Base-by-base conservation (phyloP, 352 stramenopile species). In the Phytophthora colocasiae region DNA sequence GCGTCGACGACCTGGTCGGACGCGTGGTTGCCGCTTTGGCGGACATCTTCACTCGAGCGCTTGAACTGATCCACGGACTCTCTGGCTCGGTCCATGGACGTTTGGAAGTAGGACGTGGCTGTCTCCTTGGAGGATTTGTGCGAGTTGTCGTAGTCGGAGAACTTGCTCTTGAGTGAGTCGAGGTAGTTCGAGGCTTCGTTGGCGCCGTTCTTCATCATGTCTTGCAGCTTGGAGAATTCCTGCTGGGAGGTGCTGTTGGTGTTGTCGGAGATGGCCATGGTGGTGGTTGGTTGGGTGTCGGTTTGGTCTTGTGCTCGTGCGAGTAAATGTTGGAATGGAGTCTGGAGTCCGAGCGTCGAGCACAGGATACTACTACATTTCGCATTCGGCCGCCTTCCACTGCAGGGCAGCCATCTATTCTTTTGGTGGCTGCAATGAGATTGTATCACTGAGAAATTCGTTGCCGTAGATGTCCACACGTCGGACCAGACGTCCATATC, bases 101-200 rank as follows among this genome's bases (percentile, higher is more conserved):
- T 15, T 45, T 81, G 58, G 40, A 85, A 76, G 53, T 70, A 81
- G 22, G 71, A 64, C 38, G 72, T 71, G 45, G 72, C 51, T 26
- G 70, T 73, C 31, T 81, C 73, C 15, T 61, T 65, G 4, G 71
- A 71, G 0, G 69, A 67, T 19, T 74, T 69, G 72, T 86, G 52
- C 17, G 75, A 62, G 14, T 58, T 69, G 52, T 87, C 75, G 48
- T 82, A 81, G 53, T 78, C 66, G 22, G 58, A 36, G 31, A 83
- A 67, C 55, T 79, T 80, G 54, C 32, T 61, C 62, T 75, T 79
- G 54, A 85, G 70, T 27, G 66, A 77, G 44, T 73, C 58, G 15
- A 79, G 57, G 60, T 84, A 84, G 34, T 41, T 60, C 0, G 67
- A 40, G 0, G 73, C 69, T 45, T 81, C 71, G 6, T 58, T 52